Conservation (phyloP, 2,329 filamentous ascomycete species). For the Ceratocystis cubensis region DNA sequence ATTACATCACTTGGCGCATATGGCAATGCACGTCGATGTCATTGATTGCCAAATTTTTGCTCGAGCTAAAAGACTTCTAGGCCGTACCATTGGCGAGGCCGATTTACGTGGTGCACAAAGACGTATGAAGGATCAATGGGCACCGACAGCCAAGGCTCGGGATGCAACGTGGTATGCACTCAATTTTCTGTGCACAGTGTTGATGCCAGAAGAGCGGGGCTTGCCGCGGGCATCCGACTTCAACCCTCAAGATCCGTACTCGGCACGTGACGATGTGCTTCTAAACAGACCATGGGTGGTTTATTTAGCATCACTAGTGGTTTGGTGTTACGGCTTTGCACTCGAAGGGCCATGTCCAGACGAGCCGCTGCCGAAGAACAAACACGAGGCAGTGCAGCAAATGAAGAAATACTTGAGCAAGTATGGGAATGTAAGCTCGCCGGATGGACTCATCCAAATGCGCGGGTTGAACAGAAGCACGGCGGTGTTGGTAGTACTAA, state of each 20-base stretch:
- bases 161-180: constrained; percentile 89
- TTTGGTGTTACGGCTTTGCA: constrained; percentile 91
- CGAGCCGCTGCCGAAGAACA: constrained; percentile 40
- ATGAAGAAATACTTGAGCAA: constrained; percentile 69
- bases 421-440: constrained; percentile 58
- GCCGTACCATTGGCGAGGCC: constrained; percentile 67
- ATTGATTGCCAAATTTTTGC: constrained; percentile 97
- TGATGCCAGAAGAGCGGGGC: constrained; percentile 44
- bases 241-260: constrained; percentile 44
- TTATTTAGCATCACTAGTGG: constrained; percentile 81
- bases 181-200: constrained; percentile 74
- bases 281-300: constrained; percentile 91
- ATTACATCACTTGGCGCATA: constrained; percentile 85
- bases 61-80: constrained; percentile 70
- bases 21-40: constrained; percentile 95
- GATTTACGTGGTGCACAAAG: constrained; percentile 70
- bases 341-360: constrained; percentile 63
- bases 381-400: constrained; percentile 55
- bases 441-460: constrained; percentile 63
- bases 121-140: constrained; percentile 82
- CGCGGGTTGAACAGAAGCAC: constrained; percentile 71
- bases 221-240: constrained; percentile 26
- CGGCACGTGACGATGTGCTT: constrained; percentile 74
- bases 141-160: constrained; percentile 71
- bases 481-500: constrained; percentile 67